Conservation (phyloP, 1,284 basidiomycete genomes). For the Farysia itapuensis region DNA sequence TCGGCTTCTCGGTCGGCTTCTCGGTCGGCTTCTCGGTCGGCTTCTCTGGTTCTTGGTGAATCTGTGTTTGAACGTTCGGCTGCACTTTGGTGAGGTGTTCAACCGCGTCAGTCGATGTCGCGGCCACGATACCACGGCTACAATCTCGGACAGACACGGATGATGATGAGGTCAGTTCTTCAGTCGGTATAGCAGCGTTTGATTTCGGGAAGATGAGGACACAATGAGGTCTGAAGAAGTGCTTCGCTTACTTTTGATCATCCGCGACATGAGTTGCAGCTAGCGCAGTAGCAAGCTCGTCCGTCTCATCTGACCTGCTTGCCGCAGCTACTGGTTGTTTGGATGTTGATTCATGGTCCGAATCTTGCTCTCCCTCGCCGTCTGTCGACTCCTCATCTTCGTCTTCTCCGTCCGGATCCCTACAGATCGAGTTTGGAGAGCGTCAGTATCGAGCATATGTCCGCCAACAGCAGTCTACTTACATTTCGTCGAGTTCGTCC, state of each 20-base stretch:
- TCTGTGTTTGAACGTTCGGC: no score
- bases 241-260: conserved; percentile 14
- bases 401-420: conserved; percentile 56
- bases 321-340: conserved; percentile 10
- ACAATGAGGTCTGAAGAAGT: no score
- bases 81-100: no score
- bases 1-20: no score
- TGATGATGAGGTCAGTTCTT: no score
- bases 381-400: conserved; percentile 3
- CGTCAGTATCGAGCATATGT: neutral
- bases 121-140: no score
- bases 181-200: no score
- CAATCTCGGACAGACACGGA: no score
- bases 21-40: no score
- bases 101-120: no score
- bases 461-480: neutral
- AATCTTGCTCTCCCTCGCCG: conserved; percentile 45
- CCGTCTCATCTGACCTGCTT: conserved; percentile 24
- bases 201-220: no score
- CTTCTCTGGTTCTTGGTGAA: no score
- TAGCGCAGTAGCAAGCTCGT: conserved; percentile 39
- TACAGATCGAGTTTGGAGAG: neutral
- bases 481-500: conserved; percentile 55
- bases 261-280: conserved; percentile 26
- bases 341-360: conserved; percentile 31